Evolutionary conservation across 768 basidiomycete genomes (phyloP).

Genomic region (Cystofilobasidium ferigula): DNA sequence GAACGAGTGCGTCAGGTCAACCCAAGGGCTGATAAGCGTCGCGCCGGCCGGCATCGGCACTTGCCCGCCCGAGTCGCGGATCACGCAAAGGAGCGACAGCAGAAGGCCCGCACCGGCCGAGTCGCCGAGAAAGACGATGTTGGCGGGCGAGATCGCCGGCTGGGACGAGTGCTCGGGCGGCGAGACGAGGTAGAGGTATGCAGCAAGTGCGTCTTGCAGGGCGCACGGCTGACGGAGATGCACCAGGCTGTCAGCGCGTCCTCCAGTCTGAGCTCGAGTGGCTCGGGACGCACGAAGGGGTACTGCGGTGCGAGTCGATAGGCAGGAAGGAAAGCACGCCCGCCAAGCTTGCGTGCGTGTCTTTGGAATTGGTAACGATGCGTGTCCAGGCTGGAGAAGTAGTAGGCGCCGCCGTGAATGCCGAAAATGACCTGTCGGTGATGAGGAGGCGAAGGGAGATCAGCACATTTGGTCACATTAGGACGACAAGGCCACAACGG

Average conservation of each 20-base stretch:
- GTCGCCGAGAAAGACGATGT: constrained; percentile 74
- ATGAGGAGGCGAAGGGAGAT: no score
- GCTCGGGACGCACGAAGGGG: constrained; percentile 33
- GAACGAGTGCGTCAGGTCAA: constrained; percentile 85
- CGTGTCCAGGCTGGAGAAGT: constrained; percentile 39
- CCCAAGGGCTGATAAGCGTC: constrained; percentile 81
- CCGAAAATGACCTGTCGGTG: no score
- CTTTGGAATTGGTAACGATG: constrained; percentile 39
- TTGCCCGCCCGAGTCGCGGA: constrained; percentile 58
- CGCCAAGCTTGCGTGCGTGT: constrained; percentile 39
- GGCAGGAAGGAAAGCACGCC: constrained; percentile 36
- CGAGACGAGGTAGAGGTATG: constrained; percentile 35
- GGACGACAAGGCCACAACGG: no score
- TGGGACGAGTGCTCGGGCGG: constrained; percentile 55
- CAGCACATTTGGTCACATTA: no score
- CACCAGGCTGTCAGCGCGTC: not conserved
- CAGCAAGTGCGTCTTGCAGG: constrained; percentile 33
- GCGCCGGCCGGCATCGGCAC: constrained; percentile 82
- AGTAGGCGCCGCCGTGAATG: constrained; percentile 36
- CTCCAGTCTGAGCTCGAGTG: not conserved
- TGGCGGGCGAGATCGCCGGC: constrained; percentile 62
- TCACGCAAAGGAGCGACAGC: constrained; percentile 56
- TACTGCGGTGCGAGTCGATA: constrained; percentile 37
- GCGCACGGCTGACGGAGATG: constrained; percentile 24
- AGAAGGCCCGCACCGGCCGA: constrained; percentile 85